Evolutionary conservation across 345 rosid species (phyloP), one percentile per base, ranked within the genome.

Genomic region (Rhodamnia rubescens): DNA sequence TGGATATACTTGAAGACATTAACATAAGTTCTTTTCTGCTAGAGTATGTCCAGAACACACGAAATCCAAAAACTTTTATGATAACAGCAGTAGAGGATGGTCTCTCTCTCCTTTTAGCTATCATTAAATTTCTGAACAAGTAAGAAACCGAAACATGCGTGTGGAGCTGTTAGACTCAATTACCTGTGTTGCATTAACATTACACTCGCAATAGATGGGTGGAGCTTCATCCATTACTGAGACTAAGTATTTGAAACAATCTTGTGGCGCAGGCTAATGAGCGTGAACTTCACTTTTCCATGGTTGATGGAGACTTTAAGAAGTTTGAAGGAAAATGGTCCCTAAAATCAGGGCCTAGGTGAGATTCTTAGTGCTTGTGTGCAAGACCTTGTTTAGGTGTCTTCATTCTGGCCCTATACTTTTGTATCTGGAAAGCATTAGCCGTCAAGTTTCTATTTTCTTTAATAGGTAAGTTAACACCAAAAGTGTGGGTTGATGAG

Each of bases 221-320:
- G 80, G 47, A 36, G 80, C 47, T 69, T 69, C 13, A 36, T 69
- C 47, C 20, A 9, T 20, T 20, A 36, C 26, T 69, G 80, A 69
- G 52, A 4, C 26, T 69, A 18, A 18, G 40, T 18, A 69, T 69
- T 18, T 3, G 2, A 69, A 36, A 36, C 80, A 69, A 69, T 55
- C 49, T 26, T 40, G 44, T 83, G 54, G 52, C 85, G 85, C 89
- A 97, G 99, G 91, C 92, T 78, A 91, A 88, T 88, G 91, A 92
- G 75, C 92, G 91, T 42, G 97, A 95, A 84, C 94, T 97, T 84
- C 94, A 88, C 87, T 97, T 97, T 89, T 95, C 94, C 75, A 95
- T 97, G 98, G 98, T 95, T 83, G 99, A 95, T 89, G 99, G 99
- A 42, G 99, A 95, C 90, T 97, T 97, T 89, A 95, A 97, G 90